Conservation (phyloP, 768 basidiomycete species). For the Cyathus striatus region DNA sequence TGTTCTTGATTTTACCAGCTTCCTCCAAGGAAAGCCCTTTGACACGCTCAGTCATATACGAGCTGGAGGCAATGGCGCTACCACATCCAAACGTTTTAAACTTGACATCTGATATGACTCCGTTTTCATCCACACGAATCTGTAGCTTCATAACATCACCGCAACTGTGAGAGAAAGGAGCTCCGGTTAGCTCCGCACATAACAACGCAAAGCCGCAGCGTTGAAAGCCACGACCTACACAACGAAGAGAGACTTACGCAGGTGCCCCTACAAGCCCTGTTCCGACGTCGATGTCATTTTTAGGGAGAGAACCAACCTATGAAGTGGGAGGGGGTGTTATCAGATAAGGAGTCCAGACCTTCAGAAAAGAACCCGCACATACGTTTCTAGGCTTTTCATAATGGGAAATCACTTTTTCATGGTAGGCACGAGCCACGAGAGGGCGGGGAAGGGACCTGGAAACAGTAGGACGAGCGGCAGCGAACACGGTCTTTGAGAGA, state of each 20-base stretch:
- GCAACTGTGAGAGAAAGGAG: slow-evolving; percentile 58
- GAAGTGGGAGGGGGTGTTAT: slow-evolving; percentile 33
- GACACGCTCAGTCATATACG: slow-evolving; percentile 98
- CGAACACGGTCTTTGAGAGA: slow-evolving; percentile 44
- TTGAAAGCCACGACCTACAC: slow-evolving; percentile 8
- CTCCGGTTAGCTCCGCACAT: slow-evolving; percentile 26
- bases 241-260: slow-evolving; percentile 55
- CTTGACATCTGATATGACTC: slow-evolving; percentile 96
- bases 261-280: slow-evolving; percentile 98
- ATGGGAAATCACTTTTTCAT: slow-evolving; percentile 96
- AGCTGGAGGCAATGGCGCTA: slow-evolving; percentile 95
- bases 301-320: slow-evolving; percentile 95
- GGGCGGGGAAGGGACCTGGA: slow-evolving; percentile 39
- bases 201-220: slow-evolving; percentile 5
- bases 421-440: slow-evolving; percentile 69
- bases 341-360: slow-evolving; percentile 47
- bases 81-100: slow-evolving; percentile 99
- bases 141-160: slow-evolving; percentile 99
- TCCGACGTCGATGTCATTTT: slow-evolving; percentile 87
- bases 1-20: slow-evolving; percentile 96
- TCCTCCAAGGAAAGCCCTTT: slow-evolving; percentile 92
- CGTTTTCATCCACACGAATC: slow-evolving; percentile 92
- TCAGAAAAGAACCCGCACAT: slow-evolving; percentile 34
- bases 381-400: slow-evolving; percentile 98
- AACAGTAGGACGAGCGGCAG: slow-evolving; percentile 37